Conservation (phyloP, 2,329 filamentous ascomycete species). For the Fusarium equiseti region DNA sequence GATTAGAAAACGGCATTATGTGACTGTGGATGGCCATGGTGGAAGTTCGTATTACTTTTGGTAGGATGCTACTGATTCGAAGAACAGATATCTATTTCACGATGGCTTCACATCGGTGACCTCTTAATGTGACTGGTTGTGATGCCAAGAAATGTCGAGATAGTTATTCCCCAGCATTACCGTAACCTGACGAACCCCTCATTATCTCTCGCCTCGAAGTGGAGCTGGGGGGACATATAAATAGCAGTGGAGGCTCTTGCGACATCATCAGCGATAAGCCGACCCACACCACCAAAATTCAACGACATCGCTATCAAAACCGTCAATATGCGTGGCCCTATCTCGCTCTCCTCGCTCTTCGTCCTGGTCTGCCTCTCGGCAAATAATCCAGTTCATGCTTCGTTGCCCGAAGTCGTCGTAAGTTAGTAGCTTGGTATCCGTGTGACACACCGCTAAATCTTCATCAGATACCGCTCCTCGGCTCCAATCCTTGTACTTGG, state of each 20-base stretch:
- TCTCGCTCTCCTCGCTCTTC: not conserved
- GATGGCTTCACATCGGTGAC: not conserved
- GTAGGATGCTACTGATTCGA: not conserved
- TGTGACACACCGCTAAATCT: not conserved
- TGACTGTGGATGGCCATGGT: not conserved
- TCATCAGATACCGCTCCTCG: slow-evolving; percentile 1
- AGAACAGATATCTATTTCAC: not conserved
- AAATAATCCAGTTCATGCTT: not conserved
- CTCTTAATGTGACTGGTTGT: not conserved
- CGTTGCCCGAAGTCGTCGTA: not conserved
- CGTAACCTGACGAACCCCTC: not conserved
- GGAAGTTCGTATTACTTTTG: not conserved
- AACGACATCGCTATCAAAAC: not conserved
- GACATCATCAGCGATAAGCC: not conserved
- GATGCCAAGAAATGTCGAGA: not conserved
- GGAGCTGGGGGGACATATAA: not conserved
- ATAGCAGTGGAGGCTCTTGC: not conserved
- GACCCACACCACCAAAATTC: not conserved
- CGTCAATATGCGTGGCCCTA: not conserved
- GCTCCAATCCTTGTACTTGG: slow-evolving; percentile 8
- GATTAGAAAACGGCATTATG: not conserved
- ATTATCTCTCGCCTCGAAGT: not conserved
- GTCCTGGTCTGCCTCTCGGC: not conserved
- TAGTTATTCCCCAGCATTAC: not conserved
- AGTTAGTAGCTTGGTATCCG: not conserved